Base-by-base conservation (phyloP, 192 early-diverging fungal species). In the Umbelopsis sp. region DNA sequence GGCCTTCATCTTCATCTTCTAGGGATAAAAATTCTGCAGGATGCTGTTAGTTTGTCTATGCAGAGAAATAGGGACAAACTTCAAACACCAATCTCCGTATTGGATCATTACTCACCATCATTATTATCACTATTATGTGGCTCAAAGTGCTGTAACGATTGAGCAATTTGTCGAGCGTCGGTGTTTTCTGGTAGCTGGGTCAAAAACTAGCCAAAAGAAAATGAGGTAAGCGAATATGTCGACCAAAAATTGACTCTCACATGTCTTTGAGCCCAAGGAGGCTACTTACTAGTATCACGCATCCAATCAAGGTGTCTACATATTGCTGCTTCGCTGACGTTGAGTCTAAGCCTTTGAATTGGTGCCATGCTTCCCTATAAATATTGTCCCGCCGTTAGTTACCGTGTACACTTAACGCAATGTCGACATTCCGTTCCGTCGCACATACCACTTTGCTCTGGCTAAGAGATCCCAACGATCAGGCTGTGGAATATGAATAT, bases 341-440 rank as follows among this genome's bases (percentile, higher is more conserved):
- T 27, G 71, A 58, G 49, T 52, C 50, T 27, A 78, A 46, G 20
- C 55, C 67, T 55, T 58, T 64, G 46, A 73, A 61, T 30, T 64
- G 68, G 25, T 52, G 46, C 76, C 76, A 78, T 11, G 76, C 71
- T 49, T 78, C 73, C 74, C 74, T 75, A 68, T 22, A 46, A 23
- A 11, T n/a, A 27, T 6, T 27, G 27, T 4, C 13, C 6, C 16
- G 27, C 30, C 33, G 13, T 61, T 27, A 61, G 51, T 22, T 23
- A 10, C n/a, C 9, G 0, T 52, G 51, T 8, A 52, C 25, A 25
- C 51, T 1, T 4, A 52, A 23, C 21, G 6, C 7, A 41, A 49
- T 49, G 48, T 49, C 48, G 48, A 0, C 48, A 49, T 16, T 49
- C 4, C 18, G 48, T 41, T 41, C 27, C 1, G 13, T 27, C 21